A percentile compares a stretch with the other conserved stretches of the same genome.
Evolutionary conservation across 306 rosid species (phyloP).

Genomic region (Gastrolobium villosum): DNA sequence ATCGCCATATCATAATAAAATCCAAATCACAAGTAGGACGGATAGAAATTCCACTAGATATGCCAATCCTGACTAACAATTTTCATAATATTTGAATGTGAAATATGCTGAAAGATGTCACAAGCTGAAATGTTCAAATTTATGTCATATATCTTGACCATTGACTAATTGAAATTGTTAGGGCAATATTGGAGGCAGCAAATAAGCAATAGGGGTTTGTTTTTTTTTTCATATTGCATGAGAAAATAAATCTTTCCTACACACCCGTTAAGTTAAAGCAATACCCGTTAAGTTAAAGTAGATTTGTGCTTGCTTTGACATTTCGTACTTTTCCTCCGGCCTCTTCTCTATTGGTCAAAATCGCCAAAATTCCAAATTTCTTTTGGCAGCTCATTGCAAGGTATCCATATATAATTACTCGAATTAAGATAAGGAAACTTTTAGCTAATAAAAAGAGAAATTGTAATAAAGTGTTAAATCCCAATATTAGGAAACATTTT

Average conservation of each 20-base stretch:
- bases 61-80: too few relatives aligned
- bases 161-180: background rate
- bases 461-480: background rate
- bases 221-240: too few relatives aligned
- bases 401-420: background rate
- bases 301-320: background rate
- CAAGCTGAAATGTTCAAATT: slow-evolving; percentile 14
- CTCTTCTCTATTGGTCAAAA: background rate
- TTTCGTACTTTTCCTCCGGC: background rate
- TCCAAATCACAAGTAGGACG: too few relatives aligned
- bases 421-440: background rate
- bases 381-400: background rate
- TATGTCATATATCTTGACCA: background rate
- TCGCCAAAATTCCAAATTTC: background rate
- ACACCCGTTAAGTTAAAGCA: too few relatives aligned
- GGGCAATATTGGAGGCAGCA: background rate
- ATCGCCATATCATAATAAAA: too few relatives aligned
- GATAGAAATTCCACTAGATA: too few relatives aligned
- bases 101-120: background rate
- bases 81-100: background rate
- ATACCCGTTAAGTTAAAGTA: background rate
- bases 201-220: background rate
- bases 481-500: too few relatives aligned
- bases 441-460: background rate
- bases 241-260: too few relatives aligned